phyloP scores from a whole-genome alignment of 805 yeast species.

The Ogataea trehaloabstinens region DNA sequence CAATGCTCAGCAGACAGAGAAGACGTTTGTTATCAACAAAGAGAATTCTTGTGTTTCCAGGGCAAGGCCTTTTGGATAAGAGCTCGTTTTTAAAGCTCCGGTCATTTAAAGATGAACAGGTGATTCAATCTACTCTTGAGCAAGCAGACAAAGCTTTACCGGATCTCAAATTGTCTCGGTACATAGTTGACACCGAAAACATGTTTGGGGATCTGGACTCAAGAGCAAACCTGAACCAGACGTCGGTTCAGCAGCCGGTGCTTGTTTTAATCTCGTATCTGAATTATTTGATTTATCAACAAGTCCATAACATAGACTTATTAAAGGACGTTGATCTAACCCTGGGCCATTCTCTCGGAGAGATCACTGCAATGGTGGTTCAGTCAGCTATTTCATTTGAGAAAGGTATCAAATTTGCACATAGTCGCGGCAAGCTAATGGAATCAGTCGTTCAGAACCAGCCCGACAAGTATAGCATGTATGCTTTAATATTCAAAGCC shows the following conservation, averaged over 20 bases:
- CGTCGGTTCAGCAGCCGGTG: slow-evolving; percentile 33
- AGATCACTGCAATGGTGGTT: slow-evolving; percentile 28
- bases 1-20: background rate
- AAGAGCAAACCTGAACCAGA: slow-evolving; percentile 16
- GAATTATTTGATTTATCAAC: slow-evolving; percentile 16
- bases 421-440: slow-evolving; percentile 32
- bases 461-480: slow-evolving; percentile 35
- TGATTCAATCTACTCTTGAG: slow-evolving; percentile 12
- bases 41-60: slow-evolving; percentile 27
- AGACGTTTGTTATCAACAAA: background rate
- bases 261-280: slow-evolving; percentile 28
- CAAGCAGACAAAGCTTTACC: slow-evolving; percentile 23
- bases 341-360: slow-evolving; percentile 38
- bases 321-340: slow-evolving; percentile 21
- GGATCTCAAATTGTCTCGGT: slow-evolving; percentile 15
- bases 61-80: slow-evolving; percentile 29
- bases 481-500: slow-evolving; percentile 30
- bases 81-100: slow-evolving; percentile 11
- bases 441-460: slow-evolving; percentile 21
- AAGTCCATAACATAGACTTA: slow-evolving; percentile 21
- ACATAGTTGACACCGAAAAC: slow-evolving; percentile 15
- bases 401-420: slow-evolving; percentile 25
- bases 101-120: slow-evolving; percentile 6
- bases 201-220: background rate
- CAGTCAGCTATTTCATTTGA: slow-evolving; percentile 27